phyloP scores from a whole-genome alignment of 75 land plant genomes.

The Selaginella moellendorffii region DNA sequence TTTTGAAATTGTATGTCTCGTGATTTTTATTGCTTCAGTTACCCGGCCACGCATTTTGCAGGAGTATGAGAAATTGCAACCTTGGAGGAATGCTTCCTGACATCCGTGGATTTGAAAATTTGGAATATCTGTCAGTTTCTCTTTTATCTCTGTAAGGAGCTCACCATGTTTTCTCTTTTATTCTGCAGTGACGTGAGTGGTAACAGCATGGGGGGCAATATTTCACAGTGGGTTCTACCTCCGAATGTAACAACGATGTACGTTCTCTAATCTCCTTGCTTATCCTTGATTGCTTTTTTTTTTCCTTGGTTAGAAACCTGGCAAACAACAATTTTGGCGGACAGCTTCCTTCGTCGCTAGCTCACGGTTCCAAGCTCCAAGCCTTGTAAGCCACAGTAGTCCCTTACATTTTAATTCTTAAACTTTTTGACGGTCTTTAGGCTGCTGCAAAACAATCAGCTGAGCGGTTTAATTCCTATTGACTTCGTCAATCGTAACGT shows the following conservation, averaged over 20 bases:
- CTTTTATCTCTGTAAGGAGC: background rate
- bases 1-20: constrained; percentile 46
- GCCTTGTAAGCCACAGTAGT: background rate
- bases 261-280: too few relatives aligned
- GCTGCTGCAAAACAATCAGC: background rate
- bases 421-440: background rate
- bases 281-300: too few relatives aligned
- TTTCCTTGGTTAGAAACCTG: background rate
- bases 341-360: background rate
- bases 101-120: constrained; percentile 1
- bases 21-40: background rate
- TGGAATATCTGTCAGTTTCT: constrained; percentile 14
- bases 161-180: too few relatives aligned
- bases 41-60: constrained; percentile 9
- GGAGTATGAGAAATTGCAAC: constrained; percentile 18
- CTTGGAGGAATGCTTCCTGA: constrained; percentile 10
- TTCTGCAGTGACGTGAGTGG: background rate
- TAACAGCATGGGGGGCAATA: too few relatives aligned
- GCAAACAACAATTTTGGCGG: background rate
- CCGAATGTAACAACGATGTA: background rate
- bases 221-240: too few relatives aligned
- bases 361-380: background rate
- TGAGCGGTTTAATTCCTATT: background rate
- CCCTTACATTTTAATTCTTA: too few relatives aligned
- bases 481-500: background rate